phyloP scores from a whole-genome alignment of 1,284 basidiomycete genomes.

The Malassezia yamatoensis region DNA sequence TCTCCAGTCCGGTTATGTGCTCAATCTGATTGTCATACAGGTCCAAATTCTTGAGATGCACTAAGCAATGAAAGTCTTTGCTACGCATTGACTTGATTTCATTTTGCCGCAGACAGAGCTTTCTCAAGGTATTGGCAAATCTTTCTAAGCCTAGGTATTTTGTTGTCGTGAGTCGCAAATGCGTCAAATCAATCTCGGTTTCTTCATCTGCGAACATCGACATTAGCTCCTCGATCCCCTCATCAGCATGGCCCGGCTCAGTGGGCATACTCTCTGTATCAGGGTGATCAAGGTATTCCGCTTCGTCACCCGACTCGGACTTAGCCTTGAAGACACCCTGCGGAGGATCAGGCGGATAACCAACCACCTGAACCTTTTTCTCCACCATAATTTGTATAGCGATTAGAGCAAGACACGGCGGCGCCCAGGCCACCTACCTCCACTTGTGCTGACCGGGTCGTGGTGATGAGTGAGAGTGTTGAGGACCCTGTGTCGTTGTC shows the following conservation, averaged over 20 bases:
- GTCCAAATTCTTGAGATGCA: slow-evolving; percentile 73
- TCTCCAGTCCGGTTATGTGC: slow-evolving; percentile 30
- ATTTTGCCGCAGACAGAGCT: slow-evolving; percentile 83
- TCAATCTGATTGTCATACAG: slow-evolving; percentile 84
- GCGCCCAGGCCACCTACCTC: slow-evolving; percentile 6
- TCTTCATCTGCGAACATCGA: slow-evolving; percentile 26
- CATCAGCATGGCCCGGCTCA: slow-evolving; percentile 25
- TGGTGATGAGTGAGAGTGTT: slow-evolving; percentile 4
- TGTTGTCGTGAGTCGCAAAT: slow-evolving; percentile 62
- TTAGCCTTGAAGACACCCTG: slow-evolving; percentile 15
- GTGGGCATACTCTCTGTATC: slow-evolving; percentile 10
- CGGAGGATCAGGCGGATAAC: neutral
- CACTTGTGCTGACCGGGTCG: neutral
- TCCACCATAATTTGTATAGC: neutral
- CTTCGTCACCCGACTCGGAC: slow-evolving; percentile 22
- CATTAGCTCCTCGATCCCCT: slow-evolving; percentile 27
- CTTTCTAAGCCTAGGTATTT: slow-evolving; percentile 56
- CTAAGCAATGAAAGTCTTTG: slow-evolving; percentile 51
- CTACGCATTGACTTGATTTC: slow-evolving; percentile 61
- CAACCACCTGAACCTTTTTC: slow-evolving; percentile 17
- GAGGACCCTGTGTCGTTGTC: slow-evolving; percentile 38
- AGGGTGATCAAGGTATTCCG: slow-evolving; percentile 9
- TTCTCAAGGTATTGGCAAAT: slow-evolving; percentile 62
- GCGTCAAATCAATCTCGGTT: slow-evolving; percentile 65
- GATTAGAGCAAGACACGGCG: neutral